Percentiles rank a stretch among this genome's conserved stretches.
Evolutionary conservation across 23 red algal genomes (phyloP).

Genomic region (Gracilaria domingensis): DNA sequence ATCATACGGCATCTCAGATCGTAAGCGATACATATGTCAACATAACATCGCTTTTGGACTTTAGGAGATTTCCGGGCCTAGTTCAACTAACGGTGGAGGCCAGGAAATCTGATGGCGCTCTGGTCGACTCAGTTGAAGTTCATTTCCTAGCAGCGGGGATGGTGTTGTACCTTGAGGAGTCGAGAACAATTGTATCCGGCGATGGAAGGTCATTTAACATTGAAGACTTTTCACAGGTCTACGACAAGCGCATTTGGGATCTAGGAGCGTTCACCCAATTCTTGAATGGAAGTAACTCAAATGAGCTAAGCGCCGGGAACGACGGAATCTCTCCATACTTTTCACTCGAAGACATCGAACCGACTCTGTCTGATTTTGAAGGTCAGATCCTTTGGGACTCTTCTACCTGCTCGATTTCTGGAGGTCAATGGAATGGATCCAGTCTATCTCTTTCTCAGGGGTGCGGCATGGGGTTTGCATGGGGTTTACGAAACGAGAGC

Average conservation of each 20-base stretch:
- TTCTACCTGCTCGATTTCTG: conserved; percentile 26
- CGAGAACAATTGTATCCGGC: conserved; percentile 42
- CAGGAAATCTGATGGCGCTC: conserved; percentile 35
- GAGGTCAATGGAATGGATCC: conserved; percentile 53
- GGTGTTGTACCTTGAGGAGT: conserved; percentile 41
- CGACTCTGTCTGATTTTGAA: conserved; percentile 3
- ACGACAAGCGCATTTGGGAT: conserved; percentile 37
- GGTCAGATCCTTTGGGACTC: conserved; percentile 65
- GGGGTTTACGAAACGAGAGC: conserved; percentile 36
- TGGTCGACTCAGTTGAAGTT: conserved; percentile 52
- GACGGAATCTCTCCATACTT: background rate
- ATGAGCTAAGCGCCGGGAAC: background rate
- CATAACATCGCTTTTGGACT: conserved; percentile 56
- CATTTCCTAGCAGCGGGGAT: conserved; percentile 66
- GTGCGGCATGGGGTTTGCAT: conserved; percentile 62
- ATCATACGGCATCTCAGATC: conserved; percentile 29
- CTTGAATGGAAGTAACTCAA: conserved; percentile 59
- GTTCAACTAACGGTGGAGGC: conserved; percentile 49
- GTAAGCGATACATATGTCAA: conserved; percentile 29
- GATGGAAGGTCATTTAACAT: conserved; percentile 38
- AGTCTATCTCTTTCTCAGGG: conserved; percentile 39
- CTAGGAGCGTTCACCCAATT: conserved; percentile 61
- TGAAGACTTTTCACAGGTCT: conserved; percentile 31
- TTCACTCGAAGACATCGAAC: conserved; percentile 12
- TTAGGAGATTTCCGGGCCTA: conserved; percentile 57